Conservation (phyloP, 164 flowering plant genomes). For the Nymphaea thermarum region DNA sequence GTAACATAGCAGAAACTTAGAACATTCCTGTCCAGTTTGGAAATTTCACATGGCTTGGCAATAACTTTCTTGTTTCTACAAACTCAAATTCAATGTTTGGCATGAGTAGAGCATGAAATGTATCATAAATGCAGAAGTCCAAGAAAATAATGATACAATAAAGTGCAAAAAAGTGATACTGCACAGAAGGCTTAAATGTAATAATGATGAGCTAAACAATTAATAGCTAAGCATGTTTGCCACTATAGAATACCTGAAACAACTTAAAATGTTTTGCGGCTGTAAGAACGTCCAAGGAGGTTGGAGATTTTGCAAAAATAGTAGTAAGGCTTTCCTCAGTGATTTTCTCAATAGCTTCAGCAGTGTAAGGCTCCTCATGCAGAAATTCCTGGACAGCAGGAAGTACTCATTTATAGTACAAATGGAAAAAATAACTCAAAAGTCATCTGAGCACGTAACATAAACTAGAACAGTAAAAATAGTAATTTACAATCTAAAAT, state of each 20-base stretch:
- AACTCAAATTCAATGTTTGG: neutral
- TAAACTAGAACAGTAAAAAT: no score
- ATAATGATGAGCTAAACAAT: no score
- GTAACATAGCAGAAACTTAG: no score
- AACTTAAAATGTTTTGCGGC: slow-evolving; percentile 80
- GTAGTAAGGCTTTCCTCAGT: slow-evolving; percentile 41
- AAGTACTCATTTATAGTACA: neutral
- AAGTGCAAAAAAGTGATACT: neutral
- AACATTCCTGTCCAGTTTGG: no score
- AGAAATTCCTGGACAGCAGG: slow-evolving; percentile 43
- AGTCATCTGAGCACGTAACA: no score
- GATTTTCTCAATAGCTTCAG: slow-evolving; percentile 71
- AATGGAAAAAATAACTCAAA: no score
- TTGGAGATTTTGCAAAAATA: slow-evolving; percentile 44
- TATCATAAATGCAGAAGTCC: no score
- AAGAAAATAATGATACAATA: no score
- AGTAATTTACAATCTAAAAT: no score
- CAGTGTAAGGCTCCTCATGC: slow-evolving; percentile 71
- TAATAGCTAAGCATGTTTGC: no score
- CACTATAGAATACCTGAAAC: slow-evolving; percentile 44
- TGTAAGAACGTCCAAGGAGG: slow-evolving; percentile 67
- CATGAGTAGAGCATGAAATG: neutral
- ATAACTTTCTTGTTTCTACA: neutral
- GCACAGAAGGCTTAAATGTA: neutral
- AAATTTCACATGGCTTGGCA: neutral